Percentiles rank a stretch among this genome's conserved stretches.
phyloP scores from a whole-genome alignment of 495 filamentous ascomycete species.

The Hypoxylon perforatum region DNA sequence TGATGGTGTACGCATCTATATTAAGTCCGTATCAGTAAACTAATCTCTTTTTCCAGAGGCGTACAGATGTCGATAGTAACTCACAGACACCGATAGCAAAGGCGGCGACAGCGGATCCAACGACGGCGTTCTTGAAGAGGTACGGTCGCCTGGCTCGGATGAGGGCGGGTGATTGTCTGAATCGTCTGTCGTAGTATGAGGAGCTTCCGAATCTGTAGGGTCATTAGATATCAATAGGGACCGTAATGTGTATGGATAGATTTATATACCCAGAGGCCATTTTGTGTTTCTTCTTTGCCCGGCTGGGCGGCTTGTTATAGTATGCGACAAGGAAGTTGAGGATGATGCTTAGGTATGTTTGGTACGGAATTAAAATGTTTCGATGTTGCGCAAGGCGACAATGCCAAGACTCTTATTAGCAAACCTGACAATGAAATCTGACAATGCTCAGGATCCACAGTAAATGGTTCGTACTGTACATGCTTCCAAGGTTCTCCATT shows the following conservation, averaged over 20 bases:
- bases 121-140: conserved; percentile 85
- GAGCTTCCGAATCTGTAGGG: conserved; percentile 51
- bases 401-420: neutral
- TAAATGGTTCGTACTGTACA: no score
- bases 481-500: no score
- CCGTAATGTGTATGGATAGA: neutral
- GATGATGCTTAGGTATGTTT: neutral
- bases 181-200: conserved; percentile 89
- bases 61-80: conserved; percentile 45
- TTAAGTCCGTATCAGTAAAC: conserved; percentile 10
- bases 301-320: conserved; percentile 18
- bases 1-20: conserved; percentile 87
- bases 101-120: conserved; percentile 73
- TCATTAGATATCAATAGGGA: conserved; percentile 9
- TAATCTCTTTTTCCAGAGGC: neutral
- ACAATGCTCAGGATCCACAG: neutral
- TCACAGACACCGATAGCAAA: conserved; percentile 85
- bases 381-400: neutral
- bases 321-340: conserved; percentile 8
- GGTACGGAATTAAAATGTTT: neutral
- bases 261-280: conserved; percentile 43
- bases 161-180: conserved; percentile 82
- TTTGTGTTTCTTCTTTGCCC: conserved; percentile 21
- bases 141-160: conserved; percentile 91
- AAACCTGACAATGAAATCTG: neutral